These are phyloP conservation scores for Aphanomyces invadans DNA, from an alignment of 352 stramenopile species.

Conservation along the genomic window DNA sequence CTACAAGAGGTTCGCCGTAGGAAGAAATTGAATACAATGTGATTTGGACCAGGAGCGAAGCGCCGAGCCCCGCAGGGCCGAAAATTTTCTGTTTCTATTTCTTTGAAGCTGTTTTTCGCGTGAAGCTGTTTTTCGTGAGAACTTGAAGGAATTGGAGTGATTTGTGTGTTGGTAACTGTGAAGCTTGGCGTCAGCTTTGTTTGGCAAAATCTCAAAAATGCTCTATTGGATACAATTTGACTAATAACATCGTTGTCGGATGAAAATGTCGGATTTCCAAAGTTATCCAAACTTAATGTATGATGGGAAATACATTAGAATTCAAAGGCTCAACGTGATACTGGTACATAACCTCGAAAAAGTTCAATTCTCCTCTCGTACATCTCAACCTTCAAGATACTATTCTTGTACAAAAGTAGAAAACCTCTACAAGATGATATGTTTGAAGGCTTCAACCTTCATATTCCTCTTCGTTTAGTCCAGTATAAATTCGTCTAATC, in stretches of 20 bases:
- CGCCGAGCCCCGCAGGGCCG: not conserved
- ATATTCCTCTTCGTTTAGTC: too few species aligned
- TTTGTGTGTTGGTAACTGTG: not conserved
- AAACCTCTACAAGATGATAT: too few species aligned
- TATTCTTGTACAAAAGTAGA: too few species aligned
- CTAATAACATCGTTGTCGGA: conserved; percentile 4
- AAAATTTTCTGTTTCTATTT: not conserved
- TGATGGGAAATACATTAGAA: not conserved
- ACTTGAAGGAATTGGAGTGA: not conserved
- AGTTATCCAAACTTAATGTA: not conserved
- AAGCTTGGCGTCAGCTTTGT: not conserved
- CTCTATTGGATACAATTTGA: not conserved
- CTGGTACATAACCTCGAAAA: too few species aligned
- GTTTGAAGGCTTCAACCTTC: too few species aligned
- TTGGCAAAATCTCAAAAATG: not conserved
- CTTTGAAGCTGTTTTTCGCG: conserved; percentile 16
- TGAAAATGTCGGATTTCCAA: conserved; percentile 9
- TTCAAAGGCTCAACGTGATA: too few species aligned
- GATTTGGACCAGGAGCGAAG: not conserved
- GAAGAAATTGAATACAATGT: too few species aligned
- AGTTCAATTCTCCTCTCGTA: too few species aligned
- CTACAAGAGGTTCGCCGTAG: too few species aligned
- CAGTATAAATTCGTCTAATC: too few species aligned
- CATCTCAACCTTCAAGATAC: too few species aligned
- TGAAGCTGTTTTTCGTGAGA: not conserved